Evolutionary conservation across 129 eudicot species (phyloP), one percentile per base, ranked within the genome.

Genomic region (Chrysanthemum lavandulifolium): DNA sequence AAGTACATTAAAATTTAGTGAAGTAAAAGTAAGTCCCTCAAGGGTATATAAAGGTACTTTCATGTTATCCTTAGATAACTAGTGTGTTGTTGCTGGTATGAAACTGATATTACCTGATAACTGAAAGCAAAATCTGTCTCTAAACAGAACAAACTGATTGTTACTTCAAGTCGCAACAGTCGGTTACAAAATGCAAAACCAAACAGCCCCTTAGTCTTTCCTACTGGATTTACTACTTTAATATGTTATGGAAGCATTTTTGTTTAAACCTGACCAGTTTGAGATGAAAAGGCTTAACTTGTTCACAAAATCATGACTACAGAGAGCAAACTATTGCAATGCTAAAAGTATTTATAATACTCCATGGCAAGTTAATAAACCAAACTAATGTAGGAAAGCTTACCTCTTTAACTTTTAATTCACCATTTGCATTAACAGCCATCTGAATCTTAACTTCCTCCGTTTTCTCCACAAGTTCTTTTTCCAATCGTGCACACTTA

Each of bases 381-480:
- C 1, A 25, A 48, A 23, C 21, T 15, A 59, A 67, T n/a, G 29
- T 14, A 31, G 56, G 49, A 52, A 77, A 65, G 76, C 78, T 63
- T 63, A 88, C 97, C 96, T 91, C 90, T 67, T 88, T 91, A 56
- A 91, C 71, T 81, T 86, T 86, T 11, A 74, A 29, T 55, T 88
- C 91, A 60, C 72, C 85, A 57, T 79, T 79, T 56, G 81, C 53
- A 43, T 64, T 67, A 33, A 76, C 76, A 74, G 48, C 75, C 53
- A 61, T 65, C 67, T 84, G 90, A 84, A 76, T 40, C 80, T 86
- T 82, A 29, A 78, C 63, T 60, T 87, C 89, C 45, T 73, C 79
- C 0, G 71, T 68, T 71, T 67, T 82, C 63, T 63, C 77, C 61
- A 25, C 67, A 51, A 87, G 73, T 79, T 87, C 91, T 43, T 69